phyloP scores from a whole-genome alignment of 352 stramenopile species.

The Pythium dissotocum region DNA sequence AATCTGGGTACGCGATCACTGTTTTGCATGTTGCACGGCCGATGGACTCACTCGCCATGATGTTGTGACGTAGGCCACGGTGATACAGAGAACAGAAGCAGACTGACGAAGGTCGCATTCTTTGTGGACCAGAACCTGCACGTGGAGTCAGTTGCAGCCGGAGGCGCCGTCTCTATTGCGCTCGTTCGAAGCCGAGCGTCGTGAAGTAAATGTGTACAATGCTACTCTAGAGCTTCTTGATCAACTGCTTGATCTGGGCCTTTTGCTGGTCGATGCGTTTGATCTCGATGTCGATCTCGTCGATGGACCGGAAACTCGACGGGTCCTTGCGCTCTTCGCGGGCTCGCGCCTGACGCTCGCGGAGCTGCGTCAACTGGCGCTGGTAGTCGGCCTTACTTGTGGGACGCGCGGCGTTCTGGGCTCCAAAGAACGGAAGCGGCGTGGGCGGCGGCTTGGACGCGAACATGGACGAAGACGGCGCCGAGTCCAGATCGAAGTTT shows the following conservation, averaged over 20 bases:
- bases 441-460: conserved; percentile 19
- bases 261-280: conserved; percentile 33
- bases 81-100: conserved; percentile 40
- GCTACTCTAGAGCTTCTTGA: conserved; percentile 24
- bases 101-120: conserved; percentile 48
- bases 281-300: conserved; percentile 30
- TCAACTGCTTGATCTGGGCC: conserved; percentile 28
- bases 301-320: conserved; percentile 20
- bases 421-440: conserved; percentile 27
- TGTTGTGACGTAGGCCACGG: conserved; percentile 47
- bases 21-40: background rate
- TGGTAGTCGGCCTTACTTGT: conserved; percentile 23
- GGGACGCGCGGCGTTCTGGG: conserved; percentile 4
- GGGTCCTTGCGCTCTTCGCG: conserved; percentile 18
- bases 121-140: conserved; percentile 35
- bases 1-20: conserved; percentile 61
- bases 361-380: conserved; percentile 26
- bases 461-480: conserved; percentile 18
- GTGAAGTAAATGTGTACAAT: background rate
- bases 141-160: conserved; percentile 43
- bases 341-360: conserved; percentile 16
- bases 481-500: conserved; percentile 6
- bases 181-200: conserved; percentile 11
- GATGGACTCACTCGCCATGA: background rate
- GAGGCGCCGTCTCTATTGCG: conserved; percentile 69